Evolutionary conservation across 371 early-diverging fungal species (phyloP).

Genomic region (Capniomyces stellatus): DNA sequence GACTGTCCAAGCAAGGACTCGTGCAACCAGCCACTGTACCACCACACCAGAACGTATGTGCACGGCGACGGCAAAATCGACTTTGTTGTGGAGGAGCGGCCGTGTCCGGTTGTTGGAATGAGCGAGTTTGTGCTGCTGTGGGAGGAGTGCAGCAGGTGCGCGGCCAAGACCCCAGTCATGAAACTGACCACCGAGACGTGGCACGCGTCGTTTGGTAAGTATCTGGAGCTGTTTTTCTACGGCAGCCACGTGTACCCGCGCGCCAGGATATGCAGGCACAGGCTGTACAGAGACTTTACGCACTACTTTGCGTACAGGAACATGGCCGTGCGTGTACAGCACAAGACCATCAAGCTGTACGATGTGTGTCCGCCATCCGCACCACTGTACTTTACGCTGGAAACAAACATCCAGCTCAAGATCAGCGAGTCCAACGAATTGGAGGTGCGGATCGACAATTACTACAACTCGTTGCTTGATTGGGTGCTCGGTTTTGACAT

Average conservation of each 20-base stretch:
- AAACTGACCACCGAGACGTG: conserved; percentile 73
- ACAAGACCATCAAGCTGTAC: conserved; percentile 48
- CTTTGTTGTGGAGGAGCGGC: conserved; percentile 49
- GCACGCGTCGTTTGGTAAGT: conserved; percentile 89
- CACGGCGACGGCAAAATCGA: conserved; percentile 59
- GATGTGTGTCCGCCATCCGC: conserved; percentile 69
- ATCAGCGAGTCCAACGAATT: conserved; percentile 18
- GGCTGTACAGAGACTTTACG: conserved; percentile 54
- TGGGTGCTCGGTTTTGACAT: conserved; percentile 27
- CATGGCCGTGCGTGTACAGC: conserved; percentile 53
- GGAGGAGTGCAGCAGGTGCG: conserved; percentile 60
- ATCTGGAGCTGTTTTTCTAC: conserved; percentile 75
- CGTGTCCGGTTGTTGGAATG: conserved; percentile 47
- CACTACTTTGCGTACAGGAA: conserved; percentile 56
- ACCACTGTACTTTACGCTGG: conserved; percentile 21
- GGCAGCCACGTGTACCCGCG: conserved; percentile 41
- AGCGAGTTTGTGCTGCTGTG: conserved; percentile 65
- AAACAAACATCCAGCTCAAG: conserved; percentile 22
- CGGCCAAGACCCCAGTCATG: conserved; percentile 44
- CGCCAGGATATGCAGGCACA: conserved; percentile 63
- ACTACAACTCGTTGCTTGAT: conserved; percentile 18
- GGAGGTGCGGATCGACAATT: conserved; percentile 13
- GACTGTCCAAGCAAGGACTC: conserved; percentile 36
- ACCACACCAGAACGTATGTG: conserved; percentile 67
- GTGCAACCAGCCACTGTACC: conserved; percentile 51